Evolutionary conservation across 306 rosid genomes (phyloP).

Genomic region (Fragaria iinumae): DNA sequence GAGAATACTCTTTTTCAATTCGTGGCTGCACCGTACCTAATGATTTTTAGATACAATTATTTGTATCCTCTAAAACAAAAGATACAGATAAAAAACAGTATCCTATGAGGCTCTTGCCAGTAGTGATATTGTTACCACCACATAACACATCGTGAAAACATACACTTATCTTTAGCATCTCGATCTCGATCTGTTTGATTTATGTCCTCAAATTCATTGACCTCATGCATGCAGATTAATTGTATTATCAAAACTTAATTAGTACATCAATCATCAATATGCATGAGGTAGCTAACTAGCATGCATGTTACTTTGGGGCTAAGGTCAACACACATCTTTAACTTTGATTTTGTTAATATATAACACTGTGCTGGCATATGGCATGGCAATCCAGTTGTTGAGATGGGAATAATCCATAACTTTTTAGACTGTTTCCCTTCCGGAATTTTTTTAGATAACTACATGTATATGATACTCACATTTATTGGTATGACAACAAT

Average conservation of each 20-base stretch:
- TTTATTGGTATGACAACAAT: too few species aligned
- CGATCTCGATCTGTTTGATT: background rate
- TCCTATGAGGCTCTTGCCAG: too few species aligned
- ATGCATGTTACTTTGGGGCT: background rate
- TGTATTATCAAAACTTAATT: background rate
- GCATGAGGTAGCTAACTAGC: background rate
- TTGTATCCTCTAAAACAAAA: too few species aligned
- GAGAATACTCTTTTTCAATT: too few species aligned
- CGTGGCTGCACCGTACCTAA: too few species aligned
- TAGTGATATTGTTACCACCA: background rate
- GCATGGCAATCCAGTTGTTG: background rate
- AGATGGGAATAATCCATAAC: background rate
- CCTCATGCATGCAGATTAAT: background rate
- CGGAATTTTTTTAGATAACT: too few species aligned
- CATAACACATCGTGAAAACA: background rate
- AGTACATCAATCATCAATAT: background rate
- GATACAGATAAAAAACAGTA: too few species aligned
- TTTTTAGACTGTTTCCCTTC: too few species aligned
- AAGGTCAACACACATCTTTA: background rate
- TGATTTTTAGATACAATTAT: too few species aligned
- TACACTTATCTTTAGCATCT: background rate
- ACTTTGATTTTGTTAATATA: background rate
- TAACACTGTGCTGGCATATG: background rate
- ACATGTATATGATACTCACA: too few species aligned
- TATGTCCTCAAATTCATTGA: background rate